Percentiles rank a stretch among this genome's conserved stretches.
These are phyloP conservation scores for Toxoplasma gondii DNA, from an alignment of 169 alveolate species.

Conservation along the genomic window DNA sequence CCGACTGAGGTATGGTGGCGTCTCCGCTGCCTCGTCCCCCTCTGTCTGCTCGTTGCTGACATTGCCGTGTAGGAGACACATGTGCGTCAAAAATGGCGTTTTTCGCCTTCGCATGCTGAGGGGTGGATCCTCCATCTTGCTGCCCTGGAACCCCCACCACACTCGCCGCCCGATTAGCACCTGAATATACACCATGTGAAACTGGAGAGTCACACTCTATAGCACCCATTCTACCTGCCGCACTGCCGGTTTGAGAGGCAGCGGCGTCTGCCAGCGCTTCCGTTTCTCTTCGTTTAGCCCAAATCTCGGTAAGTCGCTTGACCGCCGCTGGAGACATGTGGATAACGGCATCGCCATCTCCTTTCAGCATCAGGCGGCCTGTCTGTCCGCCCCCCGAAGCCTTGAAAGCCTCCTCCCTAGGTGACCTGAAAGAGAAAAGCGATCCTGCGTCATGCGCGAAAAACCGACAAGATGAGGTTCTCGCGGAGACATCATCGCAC, in stretches of 20 bases:
- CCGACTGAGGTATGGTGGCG: too few species aligned
- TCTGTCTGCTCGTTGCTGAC: background rate
- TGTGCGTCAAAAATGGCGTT: too few species aligned
- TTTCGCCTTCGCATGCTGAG: background rate
- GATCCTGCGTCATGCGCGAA: background rate
- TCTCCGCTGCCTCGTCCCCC: background rate
- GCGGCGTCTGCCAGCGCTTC: background rate
- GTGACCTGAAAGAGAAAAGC: background rate
- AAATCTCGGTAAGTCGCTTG: background rate
- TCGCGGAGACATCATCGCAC: too few species aligned
- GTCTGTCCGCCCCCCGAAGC: background rate
- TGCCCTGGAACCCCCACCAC: background rate
- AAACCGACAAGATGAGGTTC: background rate
- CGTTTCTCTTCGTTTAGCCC: background rate
- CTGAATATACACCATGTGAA: background rate
- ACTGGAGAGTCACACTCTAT: background rate
- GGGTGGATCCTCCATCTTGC: background rate
- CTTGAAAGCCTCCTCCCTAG: background rate
- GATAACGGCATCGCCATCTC: background rate
- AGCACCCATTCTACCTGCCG: background rate
- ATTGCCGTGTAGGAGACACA: background rate
- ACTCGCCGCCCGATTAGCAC: background rate
- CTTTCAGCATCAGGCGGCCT: background rate
- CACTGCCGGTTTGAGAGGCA: background rate
- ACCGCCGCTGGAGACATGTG: constrained; percentile 10